Conservation (phyloP, 2,329 filamentous ascomycete species). For the Lizonia empirigonia region DNA sequence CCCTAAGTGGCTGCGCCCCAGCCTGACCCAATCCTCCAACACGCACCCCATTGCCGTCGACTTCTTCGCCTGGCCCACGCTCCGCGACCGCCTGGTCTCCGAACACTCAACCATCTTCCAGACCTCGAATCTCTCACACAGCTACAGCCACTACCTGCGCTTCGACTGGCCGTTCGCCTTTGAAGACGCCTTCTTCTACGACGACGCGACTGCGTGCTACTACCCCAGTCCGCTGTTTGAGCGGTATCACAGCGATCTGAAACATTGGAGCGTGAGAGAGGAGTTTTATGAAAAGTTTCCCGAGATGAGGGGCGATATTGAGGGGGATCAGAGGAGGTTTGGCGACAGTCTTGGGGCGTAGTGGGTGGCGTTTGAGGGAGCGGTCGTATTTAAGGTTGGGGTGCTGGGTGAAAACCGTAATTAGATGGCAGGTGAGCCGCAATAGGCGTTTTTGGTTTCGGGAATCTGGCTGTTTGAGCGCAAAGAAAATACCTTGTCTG, state of each 20-base stretch:
- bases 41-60: conserved; percentile 40
- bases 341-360: background rate
- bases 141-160: conserved; percentile 34
- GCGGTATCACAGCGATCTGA: conserved; percentile 37
- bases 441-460: no score
- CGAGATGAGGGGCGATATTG: conserved; percentile 39
- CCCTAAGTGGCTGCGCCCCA: conserved; percentile 36
- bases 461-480: no score
- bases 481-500: no score
- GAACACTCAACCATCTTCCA: conserved; percentile 32
- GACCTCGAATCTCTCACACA: conserved; percentile 24
- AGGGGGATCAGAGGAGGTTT: conserved; percentile 34
- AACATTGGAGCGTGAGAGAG: conserved; percentile 33
- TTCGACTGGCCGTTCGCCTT: conserved; percentile 44
- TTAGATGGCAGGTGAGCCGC: no score
- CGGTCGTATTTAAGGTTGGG: no score
- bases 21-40: conserved; percentile 30
- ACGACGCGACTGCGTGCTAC: conserved; percentile 20
- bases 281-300: conserved; percentile 38
- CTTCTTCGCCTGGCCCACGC: conserved; percentile 44
- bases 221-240: conserved; percentile 39
- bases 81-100: conserved; percentile 37
- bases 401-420: no score
- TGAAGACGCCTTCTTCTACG: conserved; percentile 40
- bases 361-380: conserved; percentile 33